Conservation (phyloP, 805 yeast species). For the Candida namnaoensis region DNA sequence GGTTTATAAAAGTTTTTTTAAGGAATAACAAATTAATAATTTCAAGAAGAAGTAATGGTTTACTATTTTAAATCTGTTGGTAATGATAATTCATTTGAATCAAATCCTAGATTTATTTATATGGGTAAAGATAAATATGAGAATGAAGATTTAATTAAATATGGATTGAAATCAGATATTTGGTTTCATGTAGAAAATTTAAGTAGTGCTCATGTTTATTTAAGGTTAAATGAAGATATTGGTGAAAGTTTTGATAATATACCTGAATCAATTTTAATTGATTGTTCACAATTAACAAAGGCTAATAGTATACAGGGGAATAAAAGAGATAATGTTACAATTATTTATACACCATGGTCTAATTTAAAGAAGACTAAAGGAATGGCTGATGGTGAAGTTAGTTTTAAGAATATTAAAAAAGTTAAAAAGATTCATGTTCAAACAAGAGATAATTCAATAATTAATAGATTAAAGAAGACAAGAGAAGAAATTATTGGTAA, state of each 20-base stretch:
- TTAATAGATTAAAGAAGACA: conserved; percentile 60
- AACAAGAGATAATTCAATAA: conserved; percentile 45
- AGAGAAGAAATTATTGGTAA: conserved; percentile 38
- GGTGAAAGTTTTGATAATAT: conserved; percentile 36
- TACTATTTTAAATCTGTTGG: conserved; percentile 32
- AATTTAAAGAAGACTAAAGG: conserved; percentile 58
- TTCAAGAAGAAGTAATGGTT: conserved; percentile 23
- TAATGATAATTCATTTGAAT: conserved; percentile 19
- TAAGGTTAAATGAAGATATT: conserved; percentile 37
- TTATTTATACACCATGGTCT: conserved; percentile 67
- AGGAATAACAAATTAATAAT: no score
- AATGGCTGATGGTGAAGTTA: conserved; percentile 76
- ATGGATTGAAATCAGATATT: conserved; percentile 55
- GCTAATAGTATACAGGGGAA: conserved; percentile 73
- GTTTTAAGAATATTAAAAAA: conserved; percentile 50
- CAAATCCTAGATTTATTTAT: conserved; percentile 31
- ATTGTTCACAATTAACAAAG: conserved; percentile 65
- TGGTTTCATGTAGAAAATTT: conserved; percentile 81
- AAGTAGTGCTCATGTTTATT: conserved; percentile 71
- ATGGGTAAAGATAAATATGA: conserved; percentile 75
- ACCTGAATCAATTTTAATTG: conserved; percentile 40
- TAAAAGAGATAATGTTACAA: conserved; percentile 55
- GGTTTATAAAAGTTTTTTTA: no score
- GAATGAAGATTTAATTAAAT: conserved; percentile 51
- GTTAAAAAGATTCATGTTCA: conserved; percentile 46